Evolutionary conservation across 208 protist species (phyloP).

Genomic region (Herpetomonas muscarum): DNA sequence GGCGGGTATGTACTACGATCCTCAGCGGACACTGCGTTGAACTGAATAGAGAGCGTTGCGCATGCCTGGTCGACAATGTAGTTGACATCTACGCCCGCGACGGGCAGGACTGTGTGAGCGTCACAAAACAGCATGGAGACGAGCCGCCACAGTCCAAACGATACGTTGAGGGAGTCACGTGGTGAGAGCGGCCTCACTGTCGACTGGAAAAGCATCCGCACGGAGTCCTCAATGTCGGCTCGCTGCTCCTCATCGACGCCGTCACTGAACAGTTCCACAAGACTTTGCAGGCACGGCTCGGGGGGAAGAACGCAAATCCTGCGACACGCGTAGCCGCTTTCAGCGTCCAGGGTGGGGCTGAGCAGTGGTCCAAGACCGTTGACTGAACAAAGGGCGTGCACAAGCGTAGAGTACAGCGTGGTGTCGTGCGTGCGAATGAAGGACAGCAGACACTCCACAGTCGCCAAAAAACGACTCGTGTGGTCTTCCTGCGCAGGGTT

Average conservation of each 20-base stretch:
- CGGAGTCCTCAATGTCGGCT: no score
- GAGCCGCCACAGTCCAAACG: not conserved
- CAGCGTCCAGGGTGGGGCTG: no score
- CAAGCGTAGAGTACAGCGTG: not conserved
- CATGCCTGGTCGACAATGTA: not conserved
- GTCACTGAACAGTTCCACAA: no score
- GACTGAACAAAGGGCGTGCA: not conserved
- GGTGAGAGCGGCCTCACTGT: not conserved
- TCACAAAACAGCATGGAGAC: not conserved
- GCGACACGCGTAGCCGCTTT: no score
- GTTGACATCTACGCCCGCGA: not conserved
- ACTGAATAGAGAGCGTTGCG: not conserved
- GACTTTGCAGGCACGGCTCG: no score
- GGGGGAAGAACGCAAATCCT: no score
- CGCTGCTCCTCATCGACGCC: no score
- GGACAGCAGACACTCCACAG: not conserved
- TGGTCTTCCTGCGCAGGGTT: constrained; percentile 9
- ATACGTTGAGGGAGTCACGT: not conserved
- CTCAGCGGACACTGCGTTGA: no score
- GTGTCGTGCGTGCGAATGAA: not conserved
- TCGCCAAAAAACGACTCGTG: constrained; percentile 28
- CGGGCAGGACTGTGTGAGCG: not conserved
- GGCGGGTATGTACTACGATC: no score
- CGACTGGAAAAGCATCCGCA: not conserved
- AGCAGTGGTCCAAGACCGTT: not conserved